Conservation (phyloP, 306 rosid species). For the Pyrus pyrifolia region DNA sequence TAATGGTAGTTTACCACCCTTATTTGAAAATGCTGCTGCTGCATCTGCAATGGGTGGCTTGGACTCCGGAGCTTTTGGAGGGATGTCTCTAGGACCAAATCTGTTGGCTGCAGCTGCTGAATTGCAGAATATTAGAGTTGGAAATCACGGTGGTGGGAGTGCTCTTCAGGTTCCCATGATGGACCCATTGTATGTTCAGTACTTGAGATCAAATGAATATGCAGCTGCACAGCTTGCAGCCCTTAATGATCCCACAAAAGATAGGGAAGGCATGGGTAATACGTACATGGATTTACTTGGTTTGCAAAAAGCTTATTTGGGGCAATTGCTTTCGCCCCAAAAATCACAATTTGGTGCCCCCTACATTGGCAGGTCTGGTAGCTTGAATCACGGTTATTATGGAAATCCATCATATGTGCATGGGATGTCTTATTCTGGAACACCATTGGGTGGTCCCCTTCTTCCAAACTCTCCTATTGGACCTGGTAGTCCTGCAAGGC, state of each 20-base stretch:
- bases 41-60: conserved; percentile 78
- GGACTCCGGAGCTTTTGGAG: conserved; percentile 70
- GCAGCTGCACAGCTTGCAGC: conserved; percentile 69
- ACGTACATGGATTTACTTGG: conserved; percentile 64
- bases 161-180: conserved; percentile 64
- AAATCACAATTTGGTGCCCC: conserved; percentile 65
- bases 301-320: conserved; percentile 79
- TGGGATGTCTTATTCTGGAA: conserved; percentile 78
- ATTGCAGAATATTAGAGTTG: conserved; percentile 53
- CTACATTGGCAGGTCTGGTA: conserved; percentile 56
- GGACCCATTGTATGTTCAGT: conserved; percentile 81
- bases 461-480: conserved; percentile 70
- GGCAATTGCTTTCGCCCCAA: conserved; percentile 59
- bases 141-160: conserved; percentile 55
- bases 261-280: conserved; percentile 57
- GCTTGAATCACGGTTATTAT: conserved; percentile 66
- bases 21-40: conserved; percentile 79
- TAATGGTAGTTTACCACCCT: conserved; percentile 62
- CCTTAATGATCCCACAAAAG: conserved; percentile 55
- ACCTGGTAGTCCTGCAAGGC: conserved; percentile 77
- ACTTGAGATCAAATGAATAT: conserved; percentile 70
- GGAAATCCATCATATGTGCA: conserved; percentile 66
- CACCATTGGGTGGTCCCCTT: conserved; percentile 63
- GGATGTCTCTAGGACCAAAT: conserved; percentile 51
- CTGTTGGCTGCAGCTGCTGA: conserved; percentile 42